Percentiles rank a stretch among this genome's conserved stretches.
Evolutionary conservation across 768 basidiomycete species (phyloP).

Genomic region (Lactifluus pinguis): DNA sequence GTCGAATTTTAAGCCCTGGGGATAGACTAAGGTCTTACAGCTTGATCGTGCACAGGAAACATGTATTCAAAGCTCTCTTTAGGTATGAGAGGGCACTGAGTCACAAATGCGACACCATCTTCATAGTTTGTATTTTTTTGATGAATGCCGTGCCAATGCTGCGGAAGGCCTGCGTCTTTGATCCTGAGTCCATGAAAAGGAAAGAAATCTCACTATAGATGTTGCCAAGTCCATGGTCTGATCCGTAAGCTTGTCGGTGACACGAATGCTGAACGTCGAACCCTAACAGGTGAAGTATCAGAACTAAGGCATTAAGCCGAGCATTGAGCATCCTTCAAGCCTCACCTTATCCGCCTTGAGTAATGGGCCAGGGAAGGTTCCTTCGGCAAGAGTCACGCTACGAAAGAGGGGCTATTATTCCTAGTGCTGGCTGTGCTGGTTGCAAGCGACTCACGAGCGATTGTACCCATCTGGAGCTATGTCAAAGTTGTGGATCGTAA

Average conservation of each 20-base stretch:
- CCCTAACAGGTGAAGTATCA: not conserved
- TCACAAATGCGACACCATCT: constrained; percentile 34
- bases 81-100: constrained; percentile 39
- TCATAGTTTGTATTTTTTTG: constrained; percentile 35
- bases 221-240: constrained; percentile 39
- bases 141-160: constrained; percentile 51
- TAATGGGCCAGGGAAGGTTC: constrained; percentile 6
- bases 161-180: not conserved
- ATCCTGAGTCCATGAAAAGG: not conserved
- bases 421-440: not conserved
- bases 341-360: not conserved
- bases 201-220: constrained; percentile 31
- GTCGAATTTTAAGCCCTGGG: not conserved
- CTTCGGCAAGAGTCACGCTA: constrained; percentile 3
- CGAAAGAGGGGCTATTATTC: not conserved
- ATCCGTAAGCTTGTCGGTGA: constrained; percentile 36
- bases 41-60: constrained; percentile 27
- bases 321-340: too few relatives aligned
- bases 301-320: not conserved
- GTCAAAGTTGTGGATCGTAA: constrained; percentile 16
- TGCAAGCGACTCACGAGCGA: constrained; percentile 10
- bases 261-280: constrained; percentile 25
- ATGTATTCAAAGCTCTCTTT: constrained; percentile 34
- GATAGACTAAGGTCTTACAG: constrained; percentile 28
- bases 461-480: constrained; percentile 22